phyloP scores from a whole-genome alignment of 495 filamentous ascomycete genomes.

The Hapsidospora chrysogenum region DNA sequence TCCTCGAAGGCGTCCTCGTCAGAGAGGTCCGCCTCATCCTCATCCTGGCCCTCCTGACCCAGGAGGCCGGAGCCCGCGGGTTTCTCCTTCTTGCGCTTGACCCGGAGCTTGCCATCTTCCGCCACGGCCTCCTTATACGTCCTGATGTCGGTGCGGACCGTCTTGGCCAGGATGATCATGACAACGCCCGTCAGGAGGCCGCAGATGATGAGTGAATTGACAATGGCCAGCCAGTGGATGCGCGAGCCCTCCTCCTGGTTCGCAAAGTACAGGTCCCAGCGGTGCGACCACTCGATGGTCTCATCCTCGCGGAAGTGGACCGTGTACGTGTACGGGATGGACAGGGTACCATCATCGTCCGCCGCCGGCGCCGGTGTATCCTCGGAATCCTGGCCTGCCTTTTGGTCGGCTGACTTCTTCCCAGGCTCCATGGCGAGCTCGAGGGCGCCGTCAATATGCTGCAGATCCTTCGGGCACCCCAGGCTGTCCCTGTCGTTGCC shows the following conservation, averaged over 20 bases:
- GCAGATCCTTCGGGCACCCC: constrained; percentile 52
- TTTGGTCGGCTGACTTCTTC: constrained; percentile 19
- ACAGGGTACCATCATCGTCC: constrained; percentile 42
- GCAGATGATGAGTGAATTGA: constrained; percentile 81
- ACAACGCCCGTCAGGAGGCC: constrained; percentile 70
- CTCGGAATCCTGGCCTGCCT: not conserved
- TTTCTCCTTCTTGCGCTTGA: constrained; percentile 36
- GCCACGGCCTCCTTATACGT: constrained; percentile 43
- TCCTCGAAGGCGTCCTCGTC: constrained; percentile 71
- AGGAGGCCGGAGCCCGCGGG: constrained; percentile 37
- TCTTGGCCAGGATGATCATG: constrained; percentile 71
- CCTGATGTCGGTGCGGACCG: constrained; percentile 68
- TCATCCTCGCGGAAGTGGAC: constrained; percentile 84
- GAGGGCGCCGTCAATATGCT: constrained; percentile 42
- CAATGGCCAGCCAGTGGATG: constrained; percentile 84
- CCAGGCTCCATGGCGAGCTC: constrained; percentile 53
- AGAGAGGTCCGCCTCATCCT: constrained; percentile 26
- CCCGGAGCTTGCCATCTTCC: constrained; percentile 51
- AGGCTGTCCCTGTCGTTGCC: constrained; percentile 34
- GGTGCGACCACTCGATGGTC: constrained; percentile 65
- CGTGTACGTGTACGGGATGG: constrained; percentile 80
- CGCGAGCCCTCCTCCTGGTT: constrained; percentile 74
- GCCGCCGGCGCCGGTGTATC: constrained; percentile 32
- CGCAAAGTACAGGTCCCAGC: constrained; percentile 90
- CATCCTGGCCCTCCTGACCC: constrained; percentile 47